Evolutionary conservation across 2,329 filamentous ascomycete species (phyloP).

Genomic region (Calonectria honghensis): DNA sequence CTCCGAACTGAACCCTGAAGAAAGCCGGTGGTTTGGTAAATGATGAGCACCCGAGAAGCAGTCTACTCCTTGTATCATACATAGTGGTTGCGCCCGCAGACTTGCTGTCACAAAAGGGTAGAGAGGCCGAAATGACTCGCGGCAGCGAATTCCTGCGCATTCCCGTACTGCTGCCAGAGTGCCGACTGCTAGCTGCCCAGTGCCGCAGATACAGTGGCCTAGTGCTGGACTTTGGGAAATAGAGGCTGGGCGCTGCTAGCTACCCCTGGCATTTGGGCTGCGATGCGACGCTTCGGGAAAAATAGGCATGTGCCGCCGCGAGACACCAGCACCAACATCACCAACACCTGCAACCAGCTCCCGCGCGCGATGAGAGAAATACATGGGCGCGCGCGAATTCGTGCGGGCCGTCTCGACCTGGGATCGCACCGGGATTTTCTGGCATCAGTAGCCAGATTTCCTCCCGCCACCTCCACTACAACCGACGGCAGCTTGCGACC

Average conservation of each 20-base stretch:
- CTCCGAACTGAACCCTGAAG: conserved; percentile 38
- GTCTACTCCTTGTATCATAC: background rate
- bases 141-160: conserved; percentile 24
- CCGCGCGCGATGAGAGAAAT: conserved; percentile 3
- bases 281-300: conserved; percentile 52
- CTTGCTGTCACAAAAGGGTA: conserved; percentile 9
- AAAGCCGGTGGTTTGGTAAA: conserved; percentile 13
- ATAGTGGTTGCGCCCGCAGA: conserved; percentile 20
- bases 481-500: background rate
- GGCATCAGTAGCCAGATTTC: background rate
- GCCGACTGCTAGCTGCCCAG: conserved; percentile 19
- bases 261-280: conserved; percentile 31
- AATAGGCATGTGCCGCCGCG: conserved; percentile 41
- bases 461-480: background rate
- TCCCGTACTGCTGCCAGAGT: conserved; percentile 28
- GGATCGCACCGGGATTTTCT: background rate
- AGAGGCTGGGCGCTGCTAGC: conserved; percentile 14
- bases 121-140: conserved; percentile 34
- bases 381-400: background rate
- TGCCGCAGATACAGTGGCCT: conserved; percentile 31
- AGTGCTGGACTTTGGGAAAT: background rate
- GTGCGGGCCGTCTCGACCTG: background rate
- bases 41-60: conserved; percentile 17
- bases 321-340: conserved; percentile 35
- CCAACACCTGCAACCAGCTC: conserved; percentile 23